These are phyloP conservation scores for Isatis tinctoria DNA, from an alignment of 345 rosid genomes.

Conservation along the genomic window DNA sequence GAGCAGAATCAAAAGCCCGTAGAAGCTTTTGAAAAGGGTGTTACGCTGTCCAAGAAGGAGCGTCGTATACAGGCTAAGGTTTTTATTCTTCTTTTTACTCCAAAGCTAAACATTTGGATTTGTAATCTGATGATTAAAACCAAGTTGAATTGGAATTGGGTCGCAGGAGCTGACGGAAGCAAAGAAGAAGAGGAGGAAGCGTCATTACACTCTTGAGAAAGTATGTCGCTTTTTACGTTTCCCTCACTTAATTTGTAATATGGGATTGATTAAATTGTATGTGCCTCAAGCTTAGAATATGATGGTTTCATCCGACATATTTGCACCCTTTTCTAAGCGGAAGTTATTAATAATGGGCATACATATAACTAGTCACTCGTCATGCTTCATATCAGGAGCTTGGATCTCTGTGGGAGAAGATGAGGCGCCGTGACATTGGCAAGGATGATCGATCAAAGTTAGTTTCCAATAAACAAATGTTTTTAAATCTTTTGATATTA, in stretches of 20 bases:
- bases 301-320: neutral
- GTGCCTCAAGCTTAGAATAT: neutral
- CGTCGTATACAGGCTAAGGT: slow-evolving; percentile 33
- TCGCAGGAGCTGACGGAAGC: slow-evolving; percentile 67
- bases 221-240: slow-evolving; percentile 33
- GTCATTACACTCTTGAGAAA: slow-evolving; percentile 73
- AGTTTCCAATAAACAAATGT: slow-evolving; percentile 11
- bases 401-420: slow-evolving; percentile 84
- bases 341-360: neutral
- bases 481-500: neutral
- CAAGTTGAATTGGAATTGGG: neutral
- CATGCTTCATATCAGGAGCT: slow-evolving; percentile 58
- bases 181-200: slow-evolving; percentile 87
- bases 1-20: slow-evolving; percentile 2
- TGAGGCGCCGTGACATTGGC: slow-evolving; percentile 80
- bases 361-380: neutral
- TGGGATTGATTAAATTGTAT: neutral
- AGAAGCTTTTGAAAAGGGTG: slow-evolving; percentile 2
- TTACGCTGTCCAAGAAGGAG: slow-evolving; percentile 23
- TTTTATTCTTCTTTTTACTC: neutral
- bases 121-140: neutral
- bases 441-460: slow-evolving; percentile 87
- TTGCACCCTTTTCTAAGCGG: neutral
- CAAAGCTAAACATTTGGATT: neutral
- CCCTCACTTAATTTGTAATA: neutral